Base-by-base conservation (phyloP, 345 rosid genomes). In the Populus ilicifolia region DNA sequence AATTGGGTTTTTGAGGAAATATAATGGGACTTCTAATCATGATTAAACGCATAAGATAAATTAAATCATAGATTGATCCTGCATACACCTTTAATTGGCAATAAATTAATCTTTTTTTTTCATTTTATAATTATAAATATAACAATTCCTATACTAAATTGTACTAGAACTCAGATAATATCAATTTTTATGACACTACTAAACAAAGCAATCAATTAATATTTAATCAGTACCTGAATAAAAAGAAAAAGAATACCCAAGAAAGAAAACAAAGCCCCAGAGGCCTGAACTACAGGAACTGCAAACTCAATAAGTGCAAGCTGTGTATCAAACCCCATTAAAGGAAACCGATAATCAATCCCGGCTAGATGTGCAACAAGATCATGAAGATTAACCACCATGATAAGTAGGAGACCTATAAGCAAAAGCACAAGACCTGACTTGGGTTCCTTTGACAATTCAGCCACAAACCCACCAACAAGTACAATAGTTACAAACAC, bases 351-450 rank as follows among this genome's bases (percentile, higher is more conserved):
- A 77, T 80, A 93, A 80, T 92, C 91, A 33, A 93, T 86, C 52
- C 96, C 95, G 8, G 90, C 90, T 3, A 93, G 89, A 84, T 93
- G 98, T 5, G 95, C 99, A 3, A 88, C 20, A 1, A 93, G 90
- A 87, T 93, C 97, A 23, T 92, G 97, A 63, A 85, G 74, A 67
- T 90, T 93, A 10, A 91, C 93, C 1, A 69, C 83, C 43, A 81
- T 69, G 14, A 90, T 86, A 35, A 93, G 79, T 33, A 75, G 87
- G 0, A 85, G 70, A 17, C 92, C 93, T 27, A 90, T 86, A 18
- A 88, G 89, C 71, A 95, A 72, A 64, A 93, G 86, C 41, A 87
- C 89, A 6, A 93, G 88, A 13, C 94, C 98, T 1, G 92, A 87
- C 79, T 73, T 86, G 41, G 93, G 87, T 79, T 93, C 98, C 86